Evolutionary conservation across 176 grass and related monocot species (phyloP).

Genomic region (Oryza nivara): DNA sequence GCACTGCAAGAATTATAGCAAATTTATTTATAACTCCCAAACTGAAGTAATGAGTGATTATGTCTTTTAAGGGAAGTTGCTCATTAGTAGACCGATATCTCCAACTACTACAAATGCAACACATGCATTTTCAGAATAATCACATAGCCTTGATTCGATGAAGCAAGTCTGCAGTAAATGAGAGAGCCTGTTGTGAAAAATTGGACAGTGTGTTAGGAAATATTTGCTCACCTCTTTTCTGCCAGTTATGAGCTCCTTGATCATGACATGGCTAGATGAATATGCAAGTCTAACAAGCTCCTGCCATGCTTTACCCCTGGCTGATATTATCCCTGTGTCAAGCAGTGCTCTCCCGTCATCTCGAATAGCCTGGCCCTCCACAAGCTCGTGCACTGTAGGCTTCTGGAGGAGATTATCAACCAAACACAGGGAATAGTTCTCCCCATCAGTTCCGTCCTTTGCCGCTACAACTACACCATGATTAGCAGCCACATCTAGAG

Average conservation of each 20-base stretch:
- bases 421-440: constrained; percentile 58
- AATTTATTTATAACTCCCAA: background rate
- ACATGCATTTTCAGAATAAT: constrained; percentile 11
- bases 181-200: background rate
- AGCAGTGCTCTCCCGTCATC: constrained; percentile 79
- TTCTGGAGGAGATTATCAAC: constrained; percentile 90
- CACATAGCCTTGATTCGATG: background rate
- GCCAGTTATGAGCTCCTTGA: constrained; percentile 59
- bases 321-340: constrained; percentile 93
- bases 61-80: background rate
- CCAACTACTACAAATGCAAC: background rate
- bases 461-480: constrained; percentile 88
- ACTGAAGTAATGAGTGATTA: background rate
- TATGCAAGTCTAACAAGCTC: constrained; percentile 69
- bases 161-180: background rate
- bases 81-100: background rate
- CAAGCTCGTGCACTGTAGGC: constrained; percentile 66
- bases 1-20: background rate
- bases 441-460: constrained; percentile 44
- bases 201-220: constrained; percentile 29
- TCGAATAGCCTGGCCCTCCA: constrained; percentile 63
- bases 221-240: constrained; percentile 91
- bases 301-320: constrained; percentile 78
- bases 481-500: constrained; percentile 77
- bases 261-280: constrained; percentile 63